Conservation (phyloP, 106 monocot genomes). For the Dioscorea dumetorum region DNA sequence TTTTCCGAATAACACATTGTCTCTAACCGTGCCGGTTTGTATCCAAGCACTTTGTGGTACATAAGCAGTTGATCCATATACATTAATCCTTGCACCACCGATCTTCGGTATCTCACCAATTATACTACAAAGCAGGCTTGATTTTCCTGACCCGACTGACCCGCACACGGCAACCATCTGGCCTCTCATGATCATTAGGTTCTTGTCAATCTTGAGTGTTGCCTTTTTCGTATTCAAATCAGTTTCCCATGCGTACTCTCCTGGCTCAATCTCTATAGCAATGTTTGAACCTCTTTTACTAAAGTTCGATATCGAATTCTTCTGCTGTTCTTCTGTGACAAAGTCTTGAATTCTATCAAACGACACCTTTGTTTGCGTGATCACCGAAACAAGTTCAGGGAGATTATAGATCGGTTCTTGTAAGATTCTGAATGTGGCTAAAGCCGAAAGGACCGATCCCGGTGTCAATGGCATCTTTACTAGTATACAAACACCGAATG, state of each 20-base stretch:
- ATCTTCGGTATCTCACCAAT: constrained; percentile 64
- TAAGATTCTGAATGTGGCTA: constrained; percentile 79
- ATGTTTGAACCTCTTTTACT: constrained; percentile 3
- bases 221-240: constrained; percentile 22
- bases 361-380: constrained; percentile 80
- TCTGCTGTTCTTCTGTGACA: constrained; percentile 30
- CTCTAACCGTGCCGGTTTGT: constrained; percentile 60
- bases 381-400: constrained; percentile 69
- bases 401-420: constrained; percentile 91
- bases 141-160: constrained; percentile 71
- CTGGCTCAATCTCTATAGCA: constrained; percentile 57
- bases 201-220: constrained; percentile 34
- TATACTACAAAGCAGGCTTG: constrained; percentile 62
- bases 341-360: constrained; percentile 59
- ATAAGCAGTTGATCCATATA: constrained; percentile 62
- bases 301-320: not conserved
- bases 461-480: constrained; percentile 44
- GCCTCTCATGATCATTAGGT: constrained; percentile 46
- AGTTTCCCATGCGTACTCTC: constrained; percentile 56
- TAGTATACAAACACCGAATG: constrained; percentile 64
- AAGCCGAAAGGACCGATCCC: constrained; percentile 73
- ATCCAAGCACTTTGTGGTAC: constrained; percentile 84
- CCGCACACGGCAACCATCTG: constrained; percentile 76
- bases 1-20: constrained; percentile 84
- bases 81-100: constrained; percentile 21